These are phyloP conservation scores for Solanum chiquidenum DNA, from an alignment of 257 asterid genomes.

Conservation along the genomic window DNA sequence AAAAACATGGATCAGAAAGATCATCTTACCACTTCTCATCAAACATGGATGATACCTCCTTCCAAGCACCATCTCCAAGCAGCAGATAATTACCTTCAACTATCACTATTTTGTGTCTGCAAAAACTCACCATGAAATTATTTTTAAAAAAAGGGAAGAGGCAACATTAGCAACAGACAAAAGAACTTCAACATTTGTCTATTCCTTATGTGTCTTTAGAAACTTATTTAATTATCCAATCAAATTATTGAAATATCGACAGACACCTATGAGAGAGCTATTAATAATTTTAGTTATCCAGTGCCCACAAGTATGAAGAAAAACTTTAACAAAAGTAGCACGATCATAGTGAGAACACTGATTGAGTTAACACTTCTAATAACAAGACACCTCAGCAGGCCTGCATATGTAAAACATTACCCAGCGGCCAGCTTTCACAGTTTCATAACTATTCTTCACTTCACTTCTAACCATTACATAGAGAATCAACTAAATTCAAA, in stretches of 20 bases:
- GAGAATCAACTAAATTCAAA: background rate
- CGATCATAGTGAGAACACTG: background rate
- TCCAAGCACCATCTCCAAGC: constrained; percentile 67
- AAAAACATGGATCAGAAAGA: constrained; percentile 2
- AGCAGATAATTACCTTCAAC: constrained; percentile 93
- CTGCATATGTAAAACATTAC: background rate
- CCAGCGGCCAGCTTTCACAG: background rate
- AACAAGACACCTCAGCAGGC: background rate
- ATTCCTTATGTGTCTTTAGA: background rate
- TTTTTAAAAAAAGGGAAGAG: background rate
- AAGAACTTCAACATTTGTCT: background rate
- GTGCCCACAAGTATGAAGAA: background rate
- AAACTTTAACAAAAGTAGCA: background rate
- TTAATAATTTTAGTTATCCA: background rate
- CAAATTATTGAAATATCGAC: background rate
- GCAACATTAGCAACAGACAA: background rate
- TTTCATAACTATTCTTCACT: background rate
- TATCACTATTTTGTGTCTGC: constrained; percentile 86
- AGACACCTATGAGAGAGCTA: background rate
- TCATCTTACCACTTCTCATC: constrained; percentile 81
- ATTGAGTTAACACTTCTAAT: background rate
- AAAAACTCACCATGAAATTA: background rate
- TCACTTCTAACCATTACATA: background rate
- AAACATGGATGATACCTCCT: constrained; percentile 56
- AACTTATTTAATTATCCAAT: background rate